Conservation (phyloP, 2,329 filamentous ascomycete species). For the Xylariaceae sp. region DNA sequence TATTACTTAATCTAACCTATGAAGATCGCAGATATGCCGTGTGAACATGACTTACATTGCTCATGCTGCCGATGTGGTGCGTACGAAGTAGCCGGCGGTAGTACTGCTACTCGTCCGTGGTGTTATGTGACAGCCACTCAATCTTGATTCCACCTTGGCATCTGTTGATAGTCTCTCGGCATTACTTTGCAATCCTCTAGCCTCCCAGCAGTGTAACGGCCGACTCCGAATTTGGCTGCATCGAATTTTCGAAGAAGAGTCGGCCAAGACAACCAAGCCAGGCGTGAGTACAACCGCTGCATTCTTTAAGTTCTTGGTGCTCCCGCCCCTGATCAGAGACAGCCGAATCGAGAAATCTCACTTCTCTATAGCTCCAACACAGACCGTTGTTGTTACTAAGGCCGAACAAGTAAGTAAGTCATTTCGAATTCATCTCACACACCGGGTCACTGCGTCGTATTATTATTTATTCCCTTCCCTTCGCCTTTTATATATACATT, state of each 20-base stretch:
- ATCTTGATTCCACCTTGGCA: background rate
- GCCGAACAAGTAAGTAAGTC: too few relatives aligned
- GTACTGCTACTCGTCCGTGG: background rate
- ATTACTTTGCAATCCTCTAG: background rate
- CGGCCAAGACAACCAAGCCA: constrained; percentile 21
- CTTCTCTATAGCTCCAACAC: background rate
- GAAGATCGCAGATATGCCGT: background rate
- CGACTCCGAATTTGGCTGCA: constrained; percentile 23
- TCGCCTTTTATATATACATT: too few relatives aligned
- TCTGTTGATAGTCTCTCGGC: constrained; percentile 1
- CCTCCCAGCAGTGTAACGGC: constrained; percentile 15
- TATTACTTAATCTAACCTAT: background rate
- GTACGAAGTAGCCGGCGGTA: too few relatives aligned
- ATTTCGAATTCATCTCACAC: too few relatives aligned
- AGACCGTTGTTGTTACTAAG: background rate
- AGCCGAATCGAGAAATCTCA: background rate
- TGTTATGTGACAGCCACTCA: background rate
- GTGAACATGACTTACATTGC: background rate
- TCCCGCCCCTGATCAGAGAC: background rate
- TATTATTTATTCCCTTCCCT: too few relatives aligned
- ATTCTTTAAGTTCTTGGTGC: constrained; percentile 17
- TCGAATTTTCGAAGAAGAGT: constrained; percentile 28
- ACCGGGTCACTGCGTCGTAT: too few relatives aligned
- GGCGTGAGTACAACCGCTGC: background rate
- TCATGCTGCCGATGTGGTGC: too few relatives aligned